Conservation (phyloP, 2,329 filamentous ascomycete species). For the Pyricularia pennisetigena region DNA sequence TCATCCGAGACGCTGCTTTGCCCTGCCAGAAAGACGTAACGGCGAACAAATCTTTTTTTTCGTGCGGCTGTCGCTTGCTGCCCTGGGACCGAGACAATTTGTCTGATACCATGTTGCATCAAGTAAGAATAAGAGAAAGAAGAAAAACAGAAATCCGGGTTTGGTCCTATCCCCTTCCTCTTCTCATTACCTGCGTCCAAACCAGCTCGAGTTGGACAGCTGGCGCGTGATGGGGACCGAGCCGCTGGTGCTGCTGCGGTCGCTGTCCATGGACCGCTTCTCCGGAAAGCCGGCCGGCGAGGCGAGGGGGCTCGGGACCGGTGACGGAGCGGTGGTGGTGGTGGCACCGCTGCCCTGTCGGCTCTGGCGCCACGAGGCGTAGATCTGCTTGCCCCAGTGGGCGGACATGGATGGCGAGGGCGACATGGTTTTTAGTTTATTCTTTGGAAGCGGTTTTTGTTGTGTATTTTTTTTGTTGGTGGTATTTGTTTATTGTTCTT, state of each 20-base stretch:
- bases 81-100: background rate
- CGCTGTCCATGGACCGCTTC: slow-evolving; percentile 38
- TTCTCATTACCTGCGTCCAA: slow-evolving; percentile 6
- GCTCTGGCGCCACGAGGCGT: slow-evolving; percentile 45
- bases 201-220: slow-evolving; percentile 23
- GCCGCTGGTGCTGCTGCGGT: slow-evolving; percentile 24
- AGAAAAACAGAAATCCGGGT: no score
- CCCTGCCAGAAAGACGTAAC: background rate
- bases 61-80: background rate
- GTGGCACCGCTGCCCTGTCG: slow-evolving; percentile 23
- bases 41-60: no score
- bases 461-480: background rate
- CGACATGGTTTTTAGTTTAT: slow-evolving; percentile 30
- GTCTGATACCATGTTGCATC: no score
- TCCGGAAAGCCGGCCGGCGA: slow-evolving; percentile 21
- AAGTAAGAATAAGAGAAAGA: no score
- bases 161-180: no score
- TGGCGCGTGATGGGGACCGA: slow-evolving; percentile 17
- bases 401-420: slow-evolving; percentile 53
- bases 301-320: slow-evolving; percentile 10
- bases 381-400: slow-evolving; percentile 51
- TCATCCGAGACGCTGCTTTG: background rate
- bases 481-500: background rate
- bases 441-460: background rate
- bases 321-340: slow-evolving; percentile 5